Percentiles rank a stretch among this genome's conserved stretches.
Conservation (phyloP, 306 rosid species). For the Abrus pulchellus region DNA sequence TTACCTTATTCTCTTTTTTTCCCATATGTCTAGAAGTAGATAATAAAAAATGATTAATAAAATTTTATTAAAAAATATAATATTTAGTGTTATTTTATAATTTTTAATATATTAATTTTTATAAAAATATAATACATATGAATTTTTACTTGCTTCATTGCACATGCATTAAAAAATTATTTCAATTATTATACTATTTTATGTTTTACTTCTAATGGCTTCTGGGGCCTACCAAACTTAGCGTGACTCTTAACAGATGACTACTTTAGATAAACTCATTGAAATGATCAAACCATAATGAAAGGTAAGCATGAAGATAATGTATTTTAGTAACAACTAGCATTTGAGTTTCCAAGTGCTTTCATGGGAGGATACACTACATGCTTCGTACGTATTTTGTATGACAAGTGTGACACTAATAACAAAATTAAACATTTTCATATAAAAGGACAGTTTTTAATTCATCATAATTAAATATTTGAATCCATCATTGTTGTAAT, state of each 20-base stretch:
- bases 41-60: no score
- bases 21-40: no score
- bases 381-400: neutral
- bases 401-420: neutral
- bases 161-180: no score
- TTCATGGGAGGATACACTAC: constrained; percentile 27
- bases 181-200: constrained; percentile 20
- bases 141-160: no score
- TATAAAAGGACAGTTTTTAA: neutral
- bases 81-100: no score
- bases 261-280: constrained; percentile 12
- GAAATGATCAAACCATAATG: constrained; percentile 37
- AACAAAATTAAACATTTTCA: neutral
- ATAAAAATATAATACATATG: no score
- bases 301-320: constrained; percentile 54
- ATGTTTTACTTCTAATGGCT: constrained; percentile 44
- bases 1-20: neutral
- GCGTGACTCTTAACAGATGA: constrained; percentile 25
- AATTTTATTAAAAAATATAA: no score
- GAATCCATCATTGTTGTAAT: no score
- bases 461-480: no score
- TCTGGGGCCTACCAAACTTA: constrained; percentile 45
- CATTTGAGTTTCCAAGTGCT: constrained; percentile 31
- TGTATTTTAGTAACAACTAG: constrained; percentile 40
- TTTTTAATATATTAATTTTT: no score